phyloP scores from a whole-genome alignment of 208 protist genomes.

The Leptomonas seymouri region DNA sequence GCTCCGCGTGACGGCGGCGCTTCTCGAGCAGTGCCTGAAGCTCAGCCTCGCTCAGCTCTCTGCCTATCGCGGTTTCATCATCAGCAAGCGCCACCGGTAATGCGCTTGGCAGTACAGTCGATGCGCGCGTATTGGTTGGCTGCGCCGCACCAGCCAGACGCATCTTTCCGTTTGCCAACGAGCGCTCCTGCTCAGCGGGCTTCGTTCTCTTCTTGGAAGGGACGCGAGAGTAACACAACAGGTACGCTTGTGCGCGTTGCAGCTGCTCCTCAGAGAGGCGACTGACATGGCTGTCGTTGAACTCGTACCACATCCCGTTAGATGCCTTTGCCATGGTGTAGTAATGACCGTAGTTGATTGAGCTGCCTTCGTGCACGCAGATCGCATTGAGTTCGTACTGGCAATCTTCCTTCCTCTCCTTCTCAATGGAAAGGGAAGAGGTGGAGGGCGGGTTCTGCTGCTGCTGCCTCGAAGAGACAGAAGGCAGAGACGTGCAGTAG shows the following conservation, averaged over 20 bases:
- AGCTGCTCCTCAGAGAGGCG: constrained; percentile 66
- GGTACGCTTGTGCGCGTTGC: constrained; percentile 82
- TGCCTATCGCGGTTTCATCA: constrained; percentile 9
- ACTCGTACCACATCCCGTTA: constrained; percentile 89
- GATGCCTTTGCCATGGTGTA: constrained; percentile 80
- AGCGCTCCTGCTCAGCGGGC: background rate
- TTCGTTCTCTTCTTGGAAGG: constrained; percentile 3
- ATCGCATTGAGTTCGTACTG: constrained; percentile 90
- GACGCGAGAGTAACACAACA: constrained; percentile 88
- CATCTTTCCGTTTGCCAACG: background rate
- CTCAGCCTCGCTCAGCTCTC: constrained; percentile 33
- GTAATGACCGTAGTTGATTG: constrained; percentile 91
- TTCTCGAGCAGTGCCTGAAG: constrained; percentile 22
- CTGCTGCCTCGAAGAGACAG: background rate
- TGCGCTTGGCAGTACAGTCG: background rate
- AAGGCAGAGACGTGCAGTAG: constrained; percentile 50
- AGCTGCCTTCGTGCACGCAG: constrained; percentile 86
- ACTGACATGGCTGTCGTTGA: constrained; percentile 81
- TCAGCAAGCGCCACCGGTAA: background rate
- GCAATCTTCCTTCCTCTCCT: constrained; percentile 8
- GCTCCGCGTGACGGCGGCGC: background rate
- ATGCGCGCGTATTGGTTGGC: background rate
- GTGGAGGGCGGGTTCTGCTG: background rate
- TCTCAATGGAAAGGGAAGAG: background rate
- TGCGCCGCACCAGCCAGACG: background rate